Conservation (phyloP, 768 basidiomycete genomes). For the Dentipellis fragilis region DNA sequence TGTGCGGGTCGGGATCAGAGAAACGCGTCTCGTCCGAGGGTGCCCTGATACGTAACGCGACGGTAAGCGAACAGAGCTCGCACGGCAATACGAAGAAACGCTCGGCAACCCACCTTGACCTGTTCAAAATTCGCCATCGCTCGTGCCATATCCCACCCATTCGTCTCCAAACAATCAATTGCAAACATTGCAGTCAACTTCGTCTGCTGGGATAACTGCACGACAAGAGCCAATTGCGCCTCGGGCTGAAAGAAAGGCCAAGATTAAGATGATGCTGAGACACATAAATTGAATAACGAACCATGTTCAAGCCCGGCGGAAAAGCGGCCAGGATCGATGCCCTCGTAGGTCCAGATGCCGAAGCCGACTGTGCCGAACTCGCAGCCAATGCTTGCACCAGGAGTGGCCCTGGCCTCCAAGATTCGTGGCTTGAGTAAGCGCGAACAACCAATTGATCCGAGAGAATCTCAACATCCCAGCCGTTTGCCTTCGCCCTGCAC, state of each 20-base stretch:
- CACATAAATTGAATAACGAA: constrained; percentile 29
- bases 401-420: constrained; percentile 71
- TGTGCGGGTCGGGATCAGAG: constrained; percentile 5
- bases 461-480: constrained; percentile 86
- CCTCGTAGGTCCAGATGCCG: constrained; percentile 19
- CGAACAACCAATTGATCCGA: constrained; percentile 84
- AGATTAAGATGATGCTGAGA: not conserved
- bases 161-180: constrained; percentile 76
- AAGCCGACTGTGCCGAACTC: constrained; percentile 18
- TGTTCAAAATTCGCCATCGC: constrained; percentile 83
- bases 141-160: constrained; percentile 73
- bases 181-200: constrained; percentile 72
- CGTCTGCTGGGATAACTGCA: constrained; percentile 65
- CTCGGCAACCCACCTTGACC: constrained; percentile 61
- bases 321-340: constrained; percentile 28
- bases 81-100: constrained; percentile 40
- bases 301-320: constrained; percentile 47
- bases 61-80: not conserved
- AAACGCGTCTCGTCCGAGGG: constrained; percentile 19
- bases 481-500: constrained; percentile 60
- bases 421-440: constrained; percentile 71
- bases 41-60: constrained; percentile 11
- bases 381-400: constrained; percentile 47
- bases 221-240: constrained; percentile 56
- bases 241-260: constrained; percentile 42